A percentile compares a stretch with the other conserved stretches of the same genome.
Evolutionary conservation across 345 rosid species (phyloP).

Genomic region (Moringa oleifera): DNA sequence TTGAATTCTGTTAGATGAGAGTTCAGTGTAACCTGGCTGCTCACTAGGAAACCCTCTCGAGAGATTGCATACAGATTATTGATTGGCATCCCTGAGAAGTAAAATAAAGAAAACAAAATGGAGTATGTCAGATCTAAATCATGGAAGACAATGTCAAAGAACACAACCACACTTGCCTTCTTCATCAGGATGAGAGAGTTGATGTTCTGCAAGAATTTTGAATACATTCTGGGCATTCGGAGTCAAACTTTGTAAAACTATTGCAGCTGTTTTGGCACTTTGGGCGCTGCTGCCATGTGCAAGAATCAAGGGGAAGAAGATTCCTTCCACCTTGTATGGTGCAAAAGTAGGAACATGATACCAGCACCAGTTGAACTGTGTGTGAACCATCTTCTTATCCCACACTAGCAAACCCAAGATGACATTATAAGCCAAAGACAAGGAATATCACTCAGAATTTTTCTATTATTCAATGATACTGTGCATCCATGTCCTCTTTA

Average conservation of each 20-base stretch:
- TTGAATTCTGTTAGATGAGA: slow-evolving; percentile 90
- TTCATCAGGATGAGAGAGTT: slow-evolving; percentile 75
- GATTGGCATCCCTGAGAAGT: slow-evolving; percentile 62
- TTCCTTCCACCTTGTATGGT: slow-evolving; percentile 79
- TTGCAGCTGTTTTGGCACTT: slow-evolving; percentile 79
- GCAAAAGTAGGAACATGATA: slow-evolving; percentile 81
- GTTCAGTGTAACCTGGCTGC: slow-evolving; percentile 81
- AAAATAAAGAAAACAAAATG: too few species aligned
- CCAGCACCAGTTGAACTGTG: slow-evolving; percentile 90
- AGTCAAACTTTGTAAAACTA: slow-evolving; percentile 88
- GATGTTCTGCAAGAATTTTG: slow-evolving; percentile 77
- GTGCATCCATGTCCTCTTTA: too few species aligned
- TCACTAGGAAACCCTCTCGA: slow-evolving; percentile 82
- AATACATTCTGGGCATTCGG: slow-evolving; percentile 92
- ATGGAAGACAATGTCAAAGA: background rate
- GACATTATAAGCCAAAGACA: background rate
- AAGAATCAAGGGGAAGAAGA: slow-evolving; percentile 79
- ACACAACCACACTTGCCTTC: slow-evolving; percentile 41
- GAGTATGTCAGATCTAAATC: too few species aligned
- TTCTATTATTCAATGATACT: background rate
- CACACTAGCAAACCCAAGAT: slow-evolving; percentile 62
- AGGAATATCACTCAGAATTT: too few species aligned
- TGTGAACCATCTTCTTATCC: slow-evolving; percentile 98
- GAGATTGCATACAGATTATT: slow-evolving; percentile 56
- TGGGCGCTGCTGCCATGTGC: slow-evolving; percentile 59